Evolutionary conservation across 164 flowering plant species (phyloP).

Genomic region (Protea cynaroides): DNA sequence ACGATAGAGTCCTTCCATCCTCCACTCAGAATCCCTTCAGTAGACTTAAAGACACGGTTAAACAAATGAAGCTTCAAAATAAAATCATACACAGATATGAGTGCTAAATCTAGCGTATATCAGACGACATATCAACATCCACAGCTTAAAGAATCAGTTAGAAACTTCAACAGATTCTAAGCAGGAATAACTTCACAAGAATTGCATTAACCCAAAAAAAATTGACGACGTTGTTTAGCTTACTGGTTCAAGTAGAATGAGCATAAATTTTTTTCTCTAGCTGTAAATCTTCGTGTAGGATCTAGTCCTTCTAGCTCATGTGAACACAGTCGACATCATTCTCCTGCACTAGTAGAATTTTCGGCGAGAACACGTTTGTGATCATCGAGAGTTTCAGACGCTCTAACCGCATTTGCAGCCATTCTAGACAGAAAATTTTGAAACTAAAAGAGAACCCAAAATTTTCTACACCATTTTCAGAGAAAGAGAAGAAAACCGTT

Average conservation of each 20-base stretch:
- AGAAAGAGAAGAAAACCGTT: not conserved
- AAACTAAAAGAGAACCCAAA: conserved; percentile 3
- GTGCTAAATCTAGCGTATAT: conserved; percentile 30
- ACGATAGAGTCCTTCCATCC: not conserved
- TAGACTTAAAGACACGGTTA: not conserved
- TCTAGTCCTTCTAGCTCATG: not conserved
- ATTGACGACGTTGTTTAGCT: no score
- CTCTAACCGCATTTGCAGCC: conserved; percentile 5
- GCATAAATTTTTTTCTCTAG: no score
- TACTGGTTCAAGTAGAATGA: no score
- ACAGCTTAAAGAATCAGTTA: conserved; percentile 7
- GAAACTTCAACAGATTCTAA: not conserved
- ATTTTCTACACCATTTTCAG: not conserved
- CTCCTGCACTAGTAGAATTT: not conserved
- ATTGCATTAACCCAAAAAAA: not conserved
- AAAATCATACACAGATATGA: no score
- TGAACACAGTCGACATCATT: not conserved
- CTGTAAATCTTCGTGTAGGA: not conserved
- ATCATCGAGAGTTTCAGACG: not conserved
- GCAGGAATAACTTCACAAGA: not conserved
- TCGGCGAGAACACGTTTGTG: not conserved
- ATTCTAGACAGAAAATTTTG: conserved; percentile 4
- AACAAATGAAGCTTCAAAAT: no score
- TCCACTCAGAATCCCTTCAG: not conserved
- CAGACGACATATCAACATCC: conserved; percentile 38